Evolutionary conservation across 306 rosid species (phyloP).

Genomic region (Chamaecrista fasciculata): DNA sequence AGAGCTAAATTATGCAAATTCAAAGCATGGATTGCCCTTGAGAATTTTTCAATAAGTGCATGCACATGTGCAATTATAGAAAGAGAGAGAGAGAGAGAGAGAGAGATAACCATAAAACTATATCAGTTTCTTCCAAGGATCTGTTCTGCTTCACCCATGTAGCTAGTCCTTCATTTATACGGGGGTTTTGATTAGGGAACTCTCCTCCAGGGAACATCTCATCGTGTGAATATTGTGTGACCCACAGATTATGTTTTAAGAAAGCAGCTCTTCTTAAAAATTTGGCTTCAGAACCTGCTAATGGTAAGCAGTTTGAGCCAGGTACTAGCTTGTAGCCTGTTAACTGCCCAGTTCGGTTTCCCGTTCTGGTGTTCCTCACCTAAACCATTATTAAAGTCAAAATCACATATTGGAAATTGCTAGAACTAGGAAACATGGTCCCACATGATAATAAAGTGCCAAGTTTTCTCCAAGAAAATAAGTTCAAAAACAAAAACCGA

Average conservation of each 20-base stretch:
- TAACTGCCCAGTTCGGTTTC: constrained; percentile 75
- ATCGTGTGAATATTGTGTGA: constrained; percentile 54
- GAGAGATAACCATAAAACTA: constrained; percentile 63
- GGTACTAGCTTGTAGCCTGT: constrained; percentile 85
- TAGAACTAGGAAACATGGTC: not conserved
- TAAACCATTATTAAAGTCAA: constrained; percentile 30
- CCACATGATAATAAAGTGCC: not conserved
- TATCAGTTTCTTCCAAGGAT: constrained; percentile 65
- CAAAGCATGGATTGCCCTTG: not conserved
- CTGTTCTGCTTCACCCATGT: constrained; percentile 78
- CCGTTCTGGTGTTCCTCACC: constrained; percentile 73
- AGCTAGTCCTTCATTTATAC: constrained; percentile 65
- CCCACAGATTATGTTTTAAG: constrained; percentile 90
- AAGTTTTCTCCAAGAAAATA: not conserved
- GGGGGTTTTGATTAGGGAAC: constrained; percentile 87
- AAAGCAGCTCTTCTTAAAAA: constrained; percentile 81
- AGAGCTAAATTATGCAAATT: not conserved
- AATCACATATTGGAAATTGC: not conserved
- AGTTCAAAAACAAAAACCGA: not conserved
- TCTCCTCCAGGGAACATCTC: constrained; percentile 83
- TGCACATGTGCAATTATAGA: not conserved
- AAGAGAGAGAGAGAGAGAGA: constrained; percentile 5
- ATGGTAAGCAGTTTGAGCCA: constrained; percentile 74
- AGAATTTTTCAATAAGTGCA: not conserved
- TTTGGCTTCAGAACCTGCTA: constrained; percentile 80